Evolutionary conservation across 78 protist genomes (phyloP).

Genomic region (Dictyostelium citrinum): DNA sequence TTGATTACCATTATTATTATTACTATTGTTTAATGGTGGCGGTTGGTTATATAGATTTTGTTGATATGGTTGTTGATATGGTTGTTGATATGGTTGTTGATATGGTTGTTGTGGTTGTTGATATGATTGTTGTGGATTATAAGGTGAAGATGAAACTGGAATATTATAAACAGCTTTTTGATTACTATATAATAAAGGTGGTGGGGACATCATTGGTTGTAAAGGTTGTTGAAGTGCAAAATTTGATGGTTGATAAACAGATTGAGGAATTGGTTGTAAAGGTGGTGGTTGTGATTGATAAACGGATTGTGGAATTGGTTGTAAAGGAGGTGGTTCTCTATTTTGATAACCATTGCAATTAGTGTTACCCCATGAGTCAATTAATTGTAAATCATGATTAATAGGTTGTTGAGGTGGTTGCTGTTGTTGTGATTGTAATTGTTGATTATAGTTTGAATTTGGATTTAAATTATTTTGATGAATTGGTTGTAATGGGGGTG

Average conservation of each 20-base stretch:
- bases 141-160: background rate
- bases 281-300: background rate
- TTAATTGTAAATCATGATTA: background rate
- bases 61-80: background rate
- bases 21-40: background rate
- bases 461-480: conserved; percentile 7
- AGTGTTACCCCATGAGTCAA: background rate
- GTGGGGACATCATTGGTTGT: conserved; percentile 11
- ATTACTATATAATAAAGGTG: background rate
- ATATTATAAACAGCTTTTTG: background rate
- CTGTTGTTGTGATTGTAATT: conserved; percentile 1
- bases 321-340: background rate
- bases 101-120: conserved; percentile 5
- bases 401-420: conserved; percentile 4
- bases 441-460: background rate
- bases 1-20: background rate
- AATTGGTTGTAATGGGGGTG: conserved; percentile 4
- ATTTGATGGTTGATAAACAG: background rate
- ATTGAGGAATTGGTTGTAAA: background rate
- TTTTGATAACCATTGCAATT: background rate
- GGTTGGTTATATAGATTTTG: background rate
- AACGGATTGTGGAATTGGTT: background rate
- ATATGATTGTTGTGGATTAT: background rate
- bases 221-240: background rate
- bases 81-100: background rate